Percentiles rank a stretch among this genome's conserved stretches.
Evolutionary conservation across 768 basidiomycete genomes (phyloP).

Genomic region (Nidularia sp.): DNA sequence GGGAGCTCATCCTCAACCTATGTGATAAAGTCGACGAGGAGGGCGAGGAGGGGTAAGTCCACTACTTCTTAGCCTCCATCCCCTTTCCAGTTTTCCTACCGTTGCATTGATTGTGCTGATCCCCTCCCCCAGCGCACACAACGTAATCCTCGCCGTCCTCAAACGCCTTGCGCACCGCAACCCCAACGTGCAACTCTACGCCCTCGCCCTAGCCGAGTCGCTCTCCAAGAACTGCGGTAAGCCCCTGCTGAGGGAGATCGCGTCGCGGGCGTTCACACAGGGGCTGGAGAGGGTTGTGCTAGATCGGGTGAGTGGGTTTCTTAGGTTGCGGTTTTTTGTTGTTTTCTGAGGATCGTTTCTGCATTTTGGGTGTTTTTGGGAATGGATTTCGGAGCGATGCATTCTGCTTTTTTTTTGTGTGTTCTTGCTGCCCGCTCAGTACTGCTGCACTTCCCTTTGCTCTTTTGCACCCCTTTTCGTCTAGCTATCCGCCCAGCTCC

Average conservation of each 20-base stretch:
- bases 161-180: constrained; percentile 93
- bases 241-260: constrained; percentile 79
- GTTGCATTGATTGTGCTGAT: not conserved
- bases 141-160: constrained; percentile 77
- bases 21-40: constrained; percentile 96
- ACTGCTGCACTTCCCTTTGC: too few relatives aligned
- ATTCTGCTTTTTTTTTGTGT: too few relatives aligned
- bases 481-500: too few relatives aligned
- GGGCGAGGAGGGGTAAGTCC: constrained; percentile 74
- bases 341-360: not conserved
- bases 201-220: constrained; percentile 83
- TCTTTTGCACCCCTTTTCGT: too few relatives aligned
- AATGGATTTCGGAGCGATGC: too few relatives aligned
- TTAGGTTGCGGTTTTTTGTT: constrained; percentile 1
- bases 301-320: constrained; percentile 62
- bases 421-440: not conserved
- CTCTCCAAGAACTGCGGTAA: constrained; percentile 89
- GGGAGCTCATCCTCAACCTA: constrained; percentile 91
- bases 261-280: constrained; percentile 86
- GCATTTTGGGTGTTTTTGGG: too few relatives aligned
- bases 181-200: constrained; percentile 94
- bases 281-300: constrained; percentile 82
- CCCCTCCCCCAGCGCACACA: constrained; percentile 63
- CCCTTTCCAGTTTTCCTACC: not conserved
- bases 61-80: not conserved